Conservation (phyloP, 805 yeast genomes). For the Wickerhamiella slavikovae region DNA sequence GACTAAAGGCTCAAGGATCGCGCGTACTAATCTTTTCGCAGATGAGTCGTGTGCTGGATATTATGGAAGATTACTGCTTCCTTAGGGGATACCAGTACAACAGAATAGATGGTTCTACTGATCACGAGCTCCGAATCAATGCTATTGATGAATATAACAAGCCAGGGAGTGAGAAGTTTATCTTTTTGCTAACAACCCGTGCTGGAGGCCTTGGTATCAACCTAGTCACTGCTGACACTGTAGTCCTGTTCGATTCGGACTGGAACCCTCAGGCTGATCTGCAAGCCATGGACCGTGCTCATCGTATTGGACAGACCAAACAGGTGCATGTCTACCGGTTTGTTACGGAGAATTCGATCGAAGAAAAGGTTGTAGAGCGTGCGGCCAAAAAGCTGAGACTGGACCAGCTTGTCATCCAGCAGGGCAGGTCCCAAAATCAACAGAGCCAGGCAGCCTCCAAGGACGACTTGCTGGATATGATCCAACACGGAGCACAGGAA, state of each 20-base stretch:
- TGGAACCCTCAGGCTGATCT: slow-evolving; percentile 98
- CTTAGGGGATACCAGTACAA: slow-evolving; percentile 72
- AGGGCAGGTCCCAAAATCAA: slow-evolving; percentile 43
- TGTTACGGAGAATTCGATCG: slow-evolving; percentile 90
- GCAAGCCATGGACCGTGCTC: slow-evolving; percentile 97
- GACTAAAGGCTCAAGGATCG: slow-evolving; percentile 57
- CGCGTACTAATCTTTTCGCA: slow-evolving; percentile 83
- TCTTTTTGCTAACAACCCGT: slow-evolving; percentile 75
- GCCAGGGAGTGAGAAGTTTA: slow-evolving; percentile 63
- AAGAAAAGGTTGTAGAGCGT: slow-evolving; percentile 85
- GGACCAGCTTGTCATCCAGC: slow-evolving; percentile 91
- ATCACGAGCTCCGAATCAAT: slow-evolving; percentile 77
- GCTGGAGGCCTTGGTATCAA: slow-evolving; percentile 96
- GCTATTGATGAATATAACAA: slow-evolving; percentile 84
- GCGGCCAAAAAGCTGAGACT: slow-evolving; percentile 86
- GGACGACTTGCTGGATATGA: slow-evolving; percentile 83
- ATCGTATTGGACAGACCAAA: slow-evolving; percentile 89
- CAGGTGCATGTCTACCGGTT: slow-evolving; percentile 85
- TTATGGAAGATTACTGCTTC: slow-evolving; percentile 77
- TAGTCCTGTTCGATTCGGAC: slow-evolving; percentile 74
- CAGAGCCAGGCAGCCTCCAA: slow-evolving; percentile 25
- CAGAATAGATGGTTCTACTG: slow-evolving; percentile 83
- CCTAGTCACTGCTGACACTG: slow-evolving; percentile 79
- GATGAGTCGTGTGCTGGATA: slow-evolving; percentile 79
- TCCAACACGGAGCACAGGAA: slow-evolving; percentile 87